Conservation (phyloP, 2,329 filamentous ascomycete genomes). For the Thelonectria discophora region DNA sequence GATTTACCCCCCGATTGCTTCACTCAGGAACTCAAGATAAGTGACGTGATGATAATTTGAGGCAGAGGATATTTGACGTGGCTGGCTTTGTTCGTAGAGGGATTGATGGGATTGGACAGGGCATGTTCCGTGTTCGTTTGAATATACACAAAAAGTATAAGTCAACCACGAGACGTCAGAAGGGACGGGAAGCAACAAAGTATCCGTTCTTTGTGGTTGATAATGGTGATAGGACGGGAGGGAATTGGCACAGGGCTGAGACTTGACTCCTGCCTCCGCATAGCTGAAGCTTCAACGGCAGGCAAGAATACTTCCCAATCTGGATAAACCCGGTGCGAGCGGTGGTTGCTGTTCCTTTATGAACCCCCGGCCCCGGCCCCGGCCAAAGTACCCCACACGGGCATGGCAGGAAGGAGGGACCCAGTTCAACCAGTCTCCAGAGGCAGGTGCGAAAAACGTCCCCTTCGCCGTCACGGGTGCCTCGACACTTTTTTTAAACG, state of each 20-base stretch:
- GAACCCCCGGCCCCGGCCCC: conserved; percentile 1
- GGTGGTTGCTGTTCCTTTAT: neutral
- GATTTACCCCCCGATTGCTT: too few relatives aligned
- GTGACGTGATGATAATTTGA: neutral
- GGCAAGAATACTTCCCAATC: too few relatives aligned
- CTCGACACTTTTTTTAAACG: conserved; percentile 5
- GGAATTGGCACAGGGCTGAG: neutral
- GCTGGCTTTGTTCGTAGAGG: neutral
- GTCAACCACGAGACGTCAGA: too few relatives aligned
- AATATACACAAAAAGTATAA: neutral
- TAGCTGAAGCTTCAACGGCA: too few relatives aligned
- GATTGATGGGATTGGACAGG: neutral
- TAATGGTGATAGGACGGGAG: neutral
- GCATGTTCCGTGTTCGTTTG: neutral
- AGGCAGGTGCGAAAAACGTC: conserved; percentile 16
- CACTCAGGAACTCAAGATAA: too few relatives aligned
- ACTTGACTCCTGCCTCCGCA: neutral
- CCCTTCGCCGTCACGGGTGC: neutral
- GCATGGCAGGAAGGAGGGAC: conserved; percentile 18
- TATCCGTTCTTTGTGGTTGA: too few relatives aligned
- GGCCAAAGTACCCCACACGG: conserved; percentile 4
- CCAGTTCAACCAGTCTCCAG: too few relatives aligned
- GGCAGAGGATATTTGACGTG: neutral
- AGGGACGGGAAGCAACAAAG: too few relatives aligned
- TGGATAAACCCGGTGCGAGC: neutral